Evolutionary conservation across 805 yeast species (phyloP).

Genomic region (Nakazawaea molendinolei): DNA sequence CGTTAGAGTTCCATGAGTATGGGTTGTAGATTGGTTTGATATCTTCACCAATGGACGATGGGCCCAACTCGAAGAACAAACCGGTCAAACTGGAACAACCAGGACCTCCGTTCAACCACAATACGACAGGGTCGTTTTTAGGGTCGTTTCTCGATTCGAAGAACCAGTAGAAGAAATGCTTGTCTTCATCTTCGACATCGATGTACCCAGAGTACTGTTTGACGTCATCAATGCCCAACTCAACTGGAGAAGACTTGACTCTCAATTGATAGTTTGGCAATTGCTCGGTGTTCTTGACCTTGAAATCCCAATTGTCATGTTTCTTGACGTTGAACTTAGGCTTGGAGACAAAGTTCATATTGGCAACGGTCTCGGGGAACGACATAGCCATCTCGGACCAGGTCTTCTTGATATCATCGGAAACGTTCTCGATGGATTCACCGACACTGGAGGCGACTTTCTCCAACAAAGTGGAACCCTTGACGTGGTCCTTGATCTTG

Average conservation of each 20-base stretch:
- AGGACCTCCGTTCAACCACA: constrained; percentile 95
- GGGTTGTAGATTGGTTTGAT: constrained; percentile 74
- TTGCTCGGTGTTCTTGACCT: constrained; percentile 30
- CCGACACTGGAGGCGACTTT: constrained; percentile 45
- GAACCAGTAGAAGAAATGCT: constrained; percentile 90
- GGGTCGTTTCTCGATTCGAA: constrained; percentile 92
- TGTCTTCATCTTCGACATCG: constrained; percentile 61
- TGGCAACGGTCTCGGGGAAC: constrained; percentile 50
- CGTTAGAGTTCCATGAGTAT: constrained; percentile 85
- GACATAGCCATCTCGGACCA: constrained; percentile 61
- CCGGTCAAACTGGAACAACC: constrained; percentile 94
- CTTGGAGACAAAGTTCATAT: constrained; percentile 41
- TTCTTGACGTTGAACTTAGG: constrained; percentile 38
- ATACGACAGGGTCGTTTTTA: constrained; percentile 70
- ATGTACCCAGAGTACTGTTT: constrained; percentile 71
- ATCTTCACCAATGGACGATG: constrained; percentile 61
- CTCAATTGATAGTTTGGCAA: constrained; percentile 41
- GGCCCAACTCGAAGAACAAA: constrained; percentile 86
- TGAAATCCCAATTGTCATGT: constrained; percentile 27
- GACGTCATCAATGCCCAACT: constrained; percentile 53
- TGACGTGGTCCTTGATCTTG: background rate
- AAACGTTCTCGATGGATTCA: constrained; percentile 41
- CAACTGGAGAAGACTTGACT: constrained; percentile 39
- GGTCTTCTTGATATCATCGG: constrained; percentile 39
- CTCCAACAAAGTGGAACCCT: constrained; percentile 4